Conservation (phyloP, 768 basidiomycete species). For the Dentipellis sp. region DNA sequence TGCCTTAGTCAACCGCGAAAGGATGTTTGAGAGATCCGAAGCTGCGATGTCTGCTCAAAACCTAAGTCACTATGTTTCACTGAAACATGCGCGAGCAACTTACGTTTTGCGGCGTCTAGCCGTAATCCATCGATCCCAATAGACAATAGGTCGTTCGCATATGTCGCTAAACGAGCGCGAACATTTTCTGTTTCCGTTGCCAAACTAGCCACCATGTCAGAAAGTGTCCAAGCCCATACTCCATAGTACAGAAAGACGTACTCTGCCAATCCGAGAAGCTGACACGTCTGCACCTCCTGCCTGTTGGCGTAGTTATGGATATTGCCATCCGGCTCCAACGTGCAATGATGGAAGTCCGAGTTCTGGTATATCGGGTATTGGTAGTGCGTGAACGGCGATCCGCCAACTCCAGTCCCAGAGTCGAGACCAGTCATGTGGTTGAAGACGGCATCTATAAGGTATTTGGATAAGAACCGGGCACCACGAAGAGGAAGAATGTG, state of each 20-base stretch:
- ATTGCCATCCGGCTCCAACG: slow-evolving; percentile 41
- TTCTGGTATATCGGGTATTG: slow-evolving; percentile 20
- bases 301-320: slow-evolving; percentile 47
- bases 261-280: slow-evolving; percentile 31
- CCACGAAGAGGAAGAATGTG: slow-evolving; percentile 20
- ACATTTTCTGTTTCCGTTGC: slow-evolving; percentile 58
- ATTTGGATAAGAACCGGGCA: slow-evolving; percentile 4
- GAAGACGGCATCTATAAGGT: slow-evolving; percentile 36
- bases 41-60: slow-evolving; percentile 41
- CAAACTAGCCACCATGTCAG: slow-evolving; percentile 27
- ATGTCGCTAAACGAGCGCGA: slow-evolving; percentile 39
- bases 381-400: slow-evolving; percentile 39
- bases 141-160: slow-evolving; percentile 51
- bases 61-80: not conserved
- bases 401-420: slow-evolving; percentile 12
- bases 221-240: not conserved
- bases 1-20: slow-evolving; percentile 27
- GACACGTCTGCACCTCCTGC: slow-evolving; percentile 38
- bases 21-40: slow-evolving; percentile 45
- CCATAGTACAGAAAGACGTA: slow-evolving; percentile 12
- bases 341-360: slow-evolving; percentile 58
- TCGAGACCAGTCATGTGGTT: slow-evolving; percentile 56
- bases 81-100: slow-evolving; percentile 3
- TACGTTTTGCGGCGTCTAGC: slow-evolving; percentile 59
- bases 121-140: slow-evolving; percentile 57